Base-by-base conservation (phyloP, 345 rosid species). In the Sisymbrium irio region DNA sequence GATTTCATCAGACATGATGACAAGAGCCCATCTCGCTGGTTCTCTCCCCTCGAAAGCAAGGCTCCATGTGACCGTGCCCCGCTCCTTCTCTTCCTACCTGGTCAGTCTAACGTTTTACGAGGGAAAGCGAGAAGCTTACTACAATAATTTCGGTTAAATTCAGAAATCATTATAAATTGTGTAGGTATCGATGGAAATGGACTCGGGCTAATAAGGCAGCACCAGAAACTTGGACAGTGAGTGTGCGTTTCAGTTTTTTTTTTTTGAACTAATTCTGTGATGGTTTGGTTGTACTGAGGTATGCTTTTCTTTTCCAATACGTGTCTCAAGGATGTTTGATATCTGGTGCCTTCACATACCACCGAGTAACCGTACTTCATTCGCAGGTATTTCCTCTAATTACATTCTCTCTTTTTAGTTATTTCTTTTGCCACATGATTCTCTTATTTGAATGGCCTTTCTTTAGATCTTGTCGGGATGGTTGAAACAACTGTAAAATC, bases 311-410 rank as follows among this genome's bases (percentile, higher is more conserved):
- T 17, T 51, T 62, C 3, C 72, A 67, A 67, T 33, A 22, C 25
- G 25, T 22, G 25, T 22, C 25, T 22, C 25, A 22, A 92, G 96
- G 87, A 79, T 89, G 65, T 89, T 86, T 74, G 82, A 89, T 56
- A 69, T 85, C 27, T 83, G 90, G 85, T 88, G 92, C 84, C 75
- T 92, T 82, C 94, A 92, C 81, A 89, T 88, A 69, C 96, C 97
- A 11, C 83, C 83, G 14, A 84, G 55, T 82, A 91, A 92, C 74
- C 83, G 87, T 78, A 84, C 91, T 28, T 67, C 93, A 44, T 86
- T 89, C 80, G 22, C 78, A 78, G 97, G 91, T 84, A 13, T 25
- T 18, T 62, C 51, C 40, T 15, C 7, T 27, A 54, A 54, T 42
- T 42, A 20, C 44, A 20, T 14, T 20, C 67, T 22, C 25, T 22